Percentiles rank a stretch among this genome's conserved stretches.
Conservation (phyloP, 352 stramenopile genomes). For the Globisporangium cylindrosporum region DNA sequence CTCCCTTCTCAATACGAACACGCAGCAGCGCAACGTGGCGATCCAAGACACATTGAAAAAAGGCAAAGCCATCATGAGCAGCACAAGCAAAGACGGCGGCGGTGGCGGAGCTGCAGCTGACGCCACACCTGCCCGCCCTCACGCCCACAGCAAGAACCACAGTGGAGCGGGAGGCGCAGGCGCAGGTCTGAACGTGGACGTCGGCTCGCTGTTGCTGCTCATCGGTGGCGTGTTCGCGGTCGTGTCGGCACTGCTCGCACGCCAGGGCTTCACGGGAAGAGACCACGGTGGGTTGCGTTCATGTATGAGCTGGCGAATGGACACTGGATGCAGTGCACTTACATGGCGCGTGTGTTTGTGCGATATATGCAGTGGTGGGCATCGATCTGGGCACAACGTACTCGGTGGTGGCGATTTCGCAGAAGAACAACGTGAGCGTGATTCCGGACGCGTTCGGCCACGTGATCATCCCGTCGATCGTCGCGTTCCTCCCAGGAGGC, state of each 20-base stretch:
- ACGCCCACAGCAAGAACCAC: neutral
- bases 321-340: too few relatives aligned
- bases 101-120: neutral
- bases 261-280: conserved; percentile 52
- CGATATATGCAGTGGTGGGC: conserved; percentile 42
- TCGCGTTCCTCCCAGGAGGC: conserved; percentile 54
- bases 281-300: conserved; percentile 39
- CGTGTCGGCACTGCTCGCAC: conserved; percentile 45
- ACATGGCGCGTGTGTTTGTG: neutral
- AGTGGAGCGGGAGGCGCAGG: neutral
- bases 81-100: neutral
- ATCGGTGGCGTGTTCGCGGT: conserved; percentile 36
- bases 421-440: conserved; percentile 60
- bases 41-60: neutral
- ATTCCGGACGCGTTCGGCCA: conserved; percentile 49
- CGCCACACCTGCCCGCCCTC: neutral
- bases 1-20: neutral
- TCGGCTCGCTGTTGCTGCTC: conserved; percentile 47
- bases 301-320: neutral
- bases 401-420: conserved; percentile 69
- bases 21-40: neutral
- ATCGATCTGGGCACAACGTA: conserved; percentile 80
- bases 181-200: conserved; percentile 12
- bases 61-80: neutral
- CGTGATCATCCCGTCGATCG: conserved; percentile 59